Percentiles rank a stretch among this genome's conserved stretches.
Evolutionary conservation across 176 grass and related monocot genomes (phyloP).

Genomic region (Eremochloa ophiuroides): DNA sequence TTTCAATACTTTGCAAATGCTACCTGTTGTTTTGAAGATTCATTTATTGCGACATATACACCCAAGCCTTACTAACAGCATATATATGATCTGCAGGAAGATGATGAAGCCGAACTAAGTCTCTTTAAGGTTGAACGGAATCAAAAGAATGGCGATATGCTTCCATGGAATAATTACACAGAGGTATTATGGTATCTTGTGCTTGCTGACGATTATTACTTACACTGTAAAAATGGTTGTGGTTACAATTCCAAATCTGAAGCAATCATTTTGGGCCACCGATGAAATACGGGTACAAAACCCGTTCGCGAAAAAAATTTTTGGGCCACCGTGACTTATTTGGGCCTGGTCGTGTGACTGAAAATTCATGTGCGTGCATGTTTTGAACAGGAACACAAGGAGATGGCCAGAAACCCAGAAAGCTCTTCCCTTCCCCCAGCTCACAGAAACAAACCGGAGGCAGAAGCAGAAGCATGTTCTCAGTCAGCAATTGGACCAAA

Average conservation of each 20-base stretch:
- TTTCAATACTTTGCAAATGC: neutral
- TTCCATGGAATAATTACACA: conserved; percentile 32
- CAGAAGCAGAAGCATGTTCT: conserved; percentile 12
- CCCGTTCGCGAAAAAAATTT: no score
- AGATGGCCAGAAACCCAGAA: conserved; percentile 17
- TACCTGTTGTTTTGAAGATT: neutral
- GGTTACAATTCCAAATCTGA: conserved; percentile 14
- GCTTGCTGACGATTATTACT: conserved; percentile 20
- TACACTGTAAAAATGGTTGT: neutral
- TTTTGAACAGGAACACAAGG: conserved; percentile 34
- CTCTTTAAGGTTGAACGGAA: conserved; percentile 35
- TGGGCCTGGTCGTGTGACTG: neutral
- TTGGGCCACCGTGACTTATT: no score
- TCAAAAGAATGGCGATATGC: conserved; percentile 18
- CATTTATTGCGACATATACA: neutral
- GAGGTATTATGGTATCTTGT: conserved; percentile 37
- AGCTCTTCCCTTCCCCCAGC: neutral
- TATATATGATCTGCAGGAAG: conserved; percentile 52
- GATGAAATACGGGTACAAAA: no score
- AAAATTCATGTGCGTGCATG: conserved; percentile 25
- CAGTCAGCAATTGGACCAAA: conserved; percentile 26
- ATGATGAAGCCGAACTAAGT: conserved; percentile 36
- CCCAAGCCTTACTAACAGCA: neutral
- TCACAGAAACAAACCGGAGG: conserved; percentile 9
- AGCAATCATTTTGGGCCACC: conserved; percentile 17